Percentiles rank a stretch among this genome's conserved stretches.
These are phyloP conservation scores for Auriscalpium orientale DNA, from an alignment of 768 basidiomycete species.

Conservation along the genomic window DNA sequence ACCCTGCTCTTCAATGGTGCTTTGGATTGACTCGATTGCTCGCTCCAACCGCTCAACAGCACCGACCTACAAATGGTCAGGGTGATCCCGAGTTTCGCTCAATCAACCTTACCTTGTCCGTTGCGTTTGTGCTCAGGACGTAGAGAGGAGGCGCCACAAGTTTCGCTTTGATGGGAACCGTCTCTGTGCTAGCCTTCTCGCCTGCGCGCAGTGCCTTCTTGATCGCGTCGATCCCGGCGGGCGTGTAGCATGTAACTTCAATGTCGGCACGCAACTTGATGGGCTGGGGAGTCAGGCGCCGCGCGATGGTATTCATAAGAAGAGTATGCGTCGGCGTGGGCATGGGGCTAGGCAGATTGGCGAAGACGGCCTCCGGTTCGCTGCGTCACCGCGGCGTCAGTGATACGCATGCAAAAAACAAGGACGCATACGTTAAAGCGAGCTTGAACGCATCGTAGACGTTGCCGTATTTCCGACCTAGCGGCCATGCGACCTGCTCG, in stretches of 20 bases:
- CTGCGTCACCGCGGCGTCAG: constrained; percentile 28
- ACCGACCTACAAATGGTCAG: constrained; percentile 44
- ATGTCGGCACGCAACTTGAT: constrained; percentile 98
- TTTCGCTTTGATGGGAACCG: constrained; percentile 94
- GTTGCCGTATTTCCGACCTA: constrained; percentile 88
- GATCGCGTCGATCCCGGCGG: constrained; percentile 94
- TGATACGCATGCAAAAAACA: constrained; percentile 23
- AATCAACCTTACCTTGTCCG: constrained; percentile 65
- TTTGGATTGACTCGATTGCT: constrained; percentile 86
- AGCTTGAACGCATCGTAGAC: constrained; percentile 98
- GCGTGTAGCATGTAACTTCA: constrained; percentile 93
- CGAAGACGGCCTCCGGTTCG: constrained; percentile 77
- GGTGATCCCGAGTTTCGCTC: too few relatives aligned
- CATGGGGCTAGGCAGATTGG: constrained; percentile 52
- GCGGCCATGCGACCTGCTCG: constrained; percentile 88
- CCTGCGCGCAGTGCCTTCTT: constrained; percentile 86
- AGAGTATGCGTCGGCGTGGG: constrained; percentile 50
- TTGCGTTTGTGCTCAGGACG: constrained; percentile 91
- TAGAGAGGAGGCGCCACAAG: constrained; percentile 95
- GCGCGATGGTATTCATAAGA: constrained; percentile 79
- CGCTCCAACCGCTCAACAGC: constrained; percentile 91
- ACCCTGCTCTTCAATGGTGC: constrained; percentile 75
- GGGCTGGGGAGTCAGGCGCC: constrained; percentile 93
- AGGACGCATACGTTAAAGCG: constrained; percentile 69
- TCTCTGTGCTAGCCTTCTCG: constrained; percentile 79